Base-by-base conservation (phyloP, 1,139 yeast species). In the Pichia sp. region DNA sequence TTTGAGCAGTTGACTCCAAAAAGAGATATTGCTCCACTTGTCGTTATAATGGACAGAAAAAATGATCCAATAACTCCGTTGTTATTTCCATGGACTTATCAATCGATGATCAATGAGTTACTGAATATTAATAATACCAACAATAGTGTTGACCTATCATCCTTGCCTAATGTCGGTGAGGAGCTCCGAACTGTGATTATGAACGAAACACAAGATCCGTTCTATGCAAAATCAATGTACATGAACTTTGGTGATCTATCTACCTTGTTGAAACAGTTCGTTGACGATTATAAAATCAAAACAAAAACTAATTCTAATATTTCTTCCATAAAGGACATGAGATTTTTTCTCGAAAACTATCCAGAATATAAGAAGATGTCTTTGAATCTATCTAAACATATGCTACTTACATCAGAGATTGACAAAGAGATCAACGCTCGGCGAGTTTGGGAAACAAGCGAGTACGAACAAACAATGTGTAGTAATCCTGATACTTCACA, bases 81-180 rank as follows among this genome's bases (percentile, higher is more conserved):
- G 44, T 70, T 93, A 46, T 80, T 85, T 41, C 99, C 98, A 1
- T 93, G 99, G 99, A 91, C 99, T 0, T 93, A 90, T 68, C 98
- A 93, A 65, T 88, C 97, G 1, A 93, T 95, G 99, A 88, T 93
- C 18, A 96, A 93, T 66, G 98, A 95, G 65, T 76, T 89, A 36
- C 73, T 93, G 41, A 96, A 93, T 1, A 87, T 93, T 54, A 72
- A 75, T 21, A 85, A 89, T 64, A 23, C 47, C 1, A 50, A 52
- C 8, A 93, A 93, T 61, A 78, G 93, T 4, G 96, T 89, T 2
- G 84, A 82, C 57, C 68, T 91, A 50, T 71, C 83, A 1, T 58
- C 58, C 4, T 70, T 75, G 8, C 72, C 74, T 1, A 78, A 73
- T 30, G 72, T 76, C 3, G 63, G 78, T 7, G 61, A 75, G 19